Conservation (phyloP, 345 rosid genomes). For the Cardiospermum halicacabum region DNA sequence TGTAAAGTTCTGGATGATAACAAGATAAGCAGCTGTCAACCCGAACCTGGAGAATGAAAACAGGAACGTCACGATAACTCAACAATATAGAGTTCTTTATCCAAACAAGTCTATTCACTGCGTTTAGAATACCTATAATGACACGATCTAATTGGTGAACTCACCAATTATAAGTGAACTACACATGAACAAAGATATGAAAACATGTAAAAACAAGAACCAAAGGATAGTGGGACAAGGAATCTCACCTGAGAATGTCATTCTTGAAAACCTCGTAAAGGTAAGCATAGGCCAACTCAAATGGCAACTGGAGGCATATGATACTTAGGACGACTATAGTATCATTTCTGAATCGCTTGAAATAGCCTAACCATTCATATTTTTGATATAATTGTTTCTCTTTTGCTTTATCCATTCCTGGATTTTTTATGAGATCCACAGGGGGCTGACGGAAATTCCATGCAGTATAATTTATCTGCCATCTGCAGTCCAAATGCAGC, state of each 20-base stretch:
- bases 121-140: no score
- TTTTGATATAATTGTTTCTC: constrained; percentile 79
- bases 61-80: constrained; percentile 13
- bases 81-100: background rate
- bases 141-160: no score
- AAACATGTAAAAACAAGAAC: background rate
- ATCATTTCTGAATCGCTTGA: constrained; percentile 76
- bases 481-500: constrained; percentile 36
- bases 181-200: background rate
- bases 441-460: constrained; percentile 52
- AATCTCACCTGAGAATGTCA: constrained; percentile 58
- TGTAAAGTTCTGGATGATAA: constrained; percentile 76
- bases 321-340: constrained; percentile 57
- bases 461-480: constrained; percentile 74
- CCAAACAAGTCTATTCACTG: no score
- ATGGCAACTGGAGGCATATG: constrained; percentile 94
- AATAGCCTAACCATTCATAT: constrained; percentile 80
- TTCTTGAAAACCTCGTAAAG: constrained; percentile 62
- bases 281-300: constrained; percentile 95
- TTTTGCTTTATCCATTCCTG: constrained; percentile 41
- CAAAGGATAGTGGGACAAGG: constrained; percentile 2
- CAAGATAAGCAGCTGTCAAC: constrained; percentile 76
- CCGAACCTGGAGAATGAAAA: constrained; percentile 58
- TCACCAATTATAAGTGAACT: background rate
- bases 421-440: constrained; percentile 34